Conservation (phyloP, 208 protist species). For the Leishmania amazonensis region DNA sequence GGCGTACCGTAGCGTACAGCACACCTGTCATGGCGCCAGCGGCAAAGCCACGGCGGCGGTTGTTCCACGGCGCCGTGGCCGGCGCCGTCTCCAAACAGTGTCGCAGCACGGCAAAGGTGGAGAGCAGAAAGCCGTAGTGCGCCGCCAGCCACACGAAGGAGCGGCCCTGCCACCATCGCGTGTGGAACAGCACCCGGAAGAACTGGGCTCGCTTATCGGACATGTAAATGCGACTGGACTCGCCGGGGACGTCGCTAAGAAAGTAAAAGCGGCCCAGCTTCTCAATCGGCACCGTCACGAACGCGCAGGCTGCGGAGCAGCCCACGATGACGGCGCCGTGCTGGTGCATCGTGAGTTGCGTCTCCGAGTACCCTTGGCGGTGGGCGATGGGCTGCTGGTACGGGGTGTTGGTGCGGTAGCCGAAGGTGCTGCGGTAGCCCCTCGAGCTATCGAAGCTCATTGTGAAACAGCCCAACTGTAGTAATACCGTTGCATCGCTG, state of each 20-base stretch:
- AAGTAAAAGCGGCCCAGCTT: slow-evolving; percentile 82
- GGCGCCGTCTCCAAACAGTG: slow-evolving; percentile 11
- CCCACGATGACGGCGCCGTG: slow-evolving; percentile 47
- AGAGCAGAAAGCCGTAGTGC: slow-evolving; percentile 52
- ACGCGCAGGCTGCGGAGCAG: slow-evolving; percentile 42
- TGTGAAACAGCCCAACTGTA: neutral
- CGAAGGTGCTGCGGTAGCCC: slow-evolving; percentile 21
- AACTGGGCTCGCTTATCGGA: slow-evolving; percentile 84
- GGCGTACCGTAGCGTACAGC: slow-evolving; percentile 47
- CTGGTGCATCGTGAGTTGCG: slow-evolving; percentile 51
- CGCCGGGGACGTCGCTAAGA: slow-evolving; percentile 75
- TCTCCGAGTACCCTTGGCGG: slow-evolving; percentile 73
- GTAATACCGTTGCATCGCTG: neutral
- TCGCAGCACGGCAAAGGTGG: slow-evolving; percentile 44
- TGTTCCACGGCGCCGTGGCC: neutral
- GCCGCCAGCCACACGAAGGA: slow-evolving; percentile 33
- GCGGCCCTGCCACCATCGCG: slow-evolving; percentile 68
- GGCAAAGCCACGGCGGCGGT: slow-evolving; percentile 39
- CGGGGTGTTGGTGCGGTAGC: slow-evolving; percentile 36
- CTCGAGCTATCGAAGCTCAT: slow-evolving; percentile 25
- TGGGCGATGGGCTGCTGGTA: slow-evolving; percentile 57
- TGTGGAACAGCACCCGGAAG: slow-evolving; percentile 66
- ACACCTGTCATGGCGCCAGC: slow-evolving; percentile 61
- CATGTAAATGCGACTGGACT: slow-evolving; percentile 66
- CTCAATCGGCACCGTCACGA: slow-evolving; percentile 44